Evolutionary conservation across 441 rosid species (phyloP).

Genomic region (Cnidoscolus chayamansa): DNA sequence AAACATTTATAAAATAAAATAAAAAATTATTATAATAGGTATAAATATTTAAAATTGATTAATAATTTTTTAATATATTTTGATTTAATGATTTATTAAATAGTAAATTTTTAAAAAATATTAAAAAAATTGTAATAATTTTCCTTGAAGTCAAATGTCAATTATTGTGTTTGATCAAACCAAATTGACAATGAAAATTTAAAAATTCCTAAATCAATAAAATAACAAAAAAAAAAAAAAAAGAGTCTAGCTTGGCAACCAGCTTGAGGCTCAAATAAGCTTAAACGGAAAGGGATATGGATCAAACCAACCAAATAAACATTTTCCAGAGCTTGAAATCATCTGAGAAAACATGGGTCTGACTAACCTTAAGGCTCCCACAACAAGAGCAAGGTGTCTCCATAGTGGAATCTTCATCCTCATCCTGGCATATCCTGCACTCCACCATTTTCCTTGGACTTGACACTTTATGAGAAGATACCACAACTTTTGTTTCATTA

Average conservation of each 20-base stretch:
- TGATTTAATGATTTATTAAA: too few relatives aligned
- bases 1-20: too few relatives aligned
- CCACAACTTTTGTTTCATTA: constrained; percentile 34
- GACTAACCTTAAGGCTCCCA: constrained; percentile 85
- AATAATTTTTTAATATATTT: too few relatives aligned
- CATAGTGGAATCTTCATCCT: constrained; percentile 80
- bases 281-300: background rate
- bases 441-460: constrained; percentile 54
- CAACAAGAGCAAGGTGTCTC: constrained; percentile 91
- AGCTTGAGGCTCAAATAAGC: background rate
- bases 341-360: constrained; percentile 6
- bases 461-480: constrained; percentile 32
- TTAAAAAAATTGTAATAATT: too few relatives aligned
- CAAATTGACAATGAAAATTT: constrained; percentile 11
- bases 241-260: background rate
- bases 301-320: background rate
- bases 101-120: too few relatives aligned
- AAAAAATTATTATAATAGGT: too few relatives aligned
- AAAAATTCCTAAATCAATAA: background rate
- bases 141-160: too few relatives aligned
- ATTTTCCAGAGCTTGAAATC: background rate
- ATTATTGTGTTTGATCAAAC: background rate
- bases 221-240: background rate
- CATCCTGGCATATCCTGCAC: constrained; percentile 94
- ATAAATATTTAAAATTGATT: too few relatives aligned